Conservation (phyloP, 805 yeast species). For the Yamadazyma philogaea region DNA sequence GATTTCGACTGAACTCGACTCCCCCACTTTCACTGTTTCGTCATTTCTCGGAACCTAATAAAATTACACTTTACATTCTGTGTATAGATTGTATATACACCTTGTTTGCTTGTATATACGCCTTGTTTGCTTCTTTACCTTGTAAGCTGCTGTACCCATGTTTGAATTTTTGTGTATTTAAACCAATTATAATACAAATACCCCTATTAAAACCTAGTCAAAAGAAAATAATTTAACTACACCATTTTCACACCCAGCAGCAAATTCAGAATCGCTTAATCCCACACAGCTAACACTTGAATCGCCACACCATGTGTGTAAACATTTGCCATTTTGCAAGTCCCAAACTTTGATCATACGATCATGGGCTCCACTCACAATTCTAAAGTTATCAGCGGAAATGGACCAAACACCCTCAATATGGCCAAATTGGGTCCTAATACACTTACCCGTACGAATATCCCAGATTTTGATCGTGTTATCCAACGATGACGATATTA, state of each 20-base stretch:
- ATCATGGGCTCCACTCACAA: conserved; percentile 94
- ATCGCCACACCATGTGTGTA: conserved; percentile 86
- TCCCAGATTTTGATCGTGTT: conserved; percentile 94
- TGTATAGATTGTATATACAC: not conserved
- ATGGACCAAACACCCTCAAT: conserved; percentile 98
- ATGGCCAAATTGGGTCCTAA: conserved; percentile 94
- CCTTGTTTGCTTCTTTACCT: too few species aligned
- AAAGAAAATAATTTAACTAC: conserved; percentile 80
- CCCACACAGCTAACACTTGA: conserved; percentile 65
- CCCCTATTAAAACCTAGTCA: conserved; percentile 32
- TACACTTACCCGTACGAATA: conserved; percentile 78
- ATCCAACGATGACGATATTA: conserved; percentile 84
- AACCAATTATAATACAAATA: not conserved
- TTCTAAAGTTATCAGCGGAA: conserved; percentile 92
- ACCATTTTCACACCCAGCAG: conserved; percentile 88
- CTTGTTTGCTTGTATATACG: too few species aligned
- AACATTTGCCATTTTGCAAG: conserved; percentile 86
- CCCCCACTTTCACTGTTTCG: conserved; percentile 17
- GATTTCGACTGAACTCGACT: conserved; percentile 4
- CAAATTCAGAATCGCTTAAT: conserved; percentile 83
- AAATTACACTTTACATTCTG: not conserved
- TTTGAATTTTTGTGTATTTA: too few species aligned
- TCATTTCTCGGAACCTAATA: conserved; percentile 19
- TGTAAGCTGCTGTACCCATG: too few species aligned
- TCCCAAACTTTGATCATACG: conserved; percentile 92